These are phyloP conservation scores for Geranium incanum DNA, from an alignment of 441 rosid species.

Conservation along the genomic window DNA sequence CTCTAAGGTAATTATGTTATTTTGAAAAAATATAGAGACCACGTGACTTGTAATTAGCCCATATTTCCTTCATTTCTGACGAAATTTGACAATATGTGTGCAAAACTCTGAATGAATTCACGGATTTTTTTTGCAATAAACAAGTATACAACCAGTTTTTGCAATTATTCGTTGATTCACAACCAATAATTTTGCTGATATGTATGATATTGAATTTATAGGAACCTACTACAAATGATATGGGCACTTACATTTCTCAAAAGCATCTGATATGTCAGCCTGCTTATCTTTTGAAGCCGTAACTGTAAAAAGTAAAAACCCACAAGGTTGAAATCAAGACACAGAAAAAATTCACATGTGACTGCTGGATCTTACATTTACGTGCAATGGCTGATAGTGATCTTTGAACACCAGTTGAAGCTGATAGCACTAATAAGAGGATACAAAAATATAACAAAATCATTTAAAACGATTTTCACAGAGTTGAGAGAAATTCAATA, in stretches of 20 bases:
- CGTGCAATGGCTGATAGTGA: constrained; percentile 28
- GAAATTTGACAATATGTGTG: too few relatives aligned
- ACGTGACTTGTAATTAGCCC: too few relatives aligned
- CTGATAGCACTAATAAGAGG: constrained; percentile 42
- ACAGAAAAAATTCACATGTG: background rate
- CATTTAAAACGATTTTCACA: background rate
- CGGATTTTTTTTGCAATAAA: too few relatives aligned
- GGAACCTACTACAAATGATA: background rate
- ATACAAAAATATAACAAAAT: constrained; percentile 1
- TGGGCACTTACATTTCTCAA: constrained; percentile 39
- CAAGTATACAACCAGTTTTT: too few relatives aligned
- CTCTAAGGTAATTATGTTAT: too few relatives aligned
- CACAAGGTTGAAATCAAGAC: constrained; percentile 14
- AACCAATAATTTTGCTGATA: background rate
- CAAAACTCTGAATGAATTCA: too few relatives aligned
- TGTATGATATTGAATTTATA: background rate
- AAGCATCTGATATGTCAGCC: constrained; percentile 23
- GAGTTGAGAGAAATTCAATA: background rate
- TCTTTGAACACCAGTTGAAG: constrained; percentile 41
- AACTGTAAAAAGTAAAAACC: constrained; percentile 33
- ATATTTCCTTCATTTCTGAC: too few relatives aligned
- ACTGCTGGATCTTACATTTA: constrained; percentile 34
- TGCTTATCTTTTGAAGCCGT: constrained; percentile 25
- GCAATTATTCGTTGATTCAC: too few relatives aligned
- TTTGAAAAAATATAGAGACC: too few relatives aligned